Percentiles rank a stretch among this genome's conserved stretches.
These are phyloP conservation scores for Aspergillus hiratsukae DNA, from an alignment of 2,329 filamentous ascomycete genomes.

Conservation along the genomic window DNA sequence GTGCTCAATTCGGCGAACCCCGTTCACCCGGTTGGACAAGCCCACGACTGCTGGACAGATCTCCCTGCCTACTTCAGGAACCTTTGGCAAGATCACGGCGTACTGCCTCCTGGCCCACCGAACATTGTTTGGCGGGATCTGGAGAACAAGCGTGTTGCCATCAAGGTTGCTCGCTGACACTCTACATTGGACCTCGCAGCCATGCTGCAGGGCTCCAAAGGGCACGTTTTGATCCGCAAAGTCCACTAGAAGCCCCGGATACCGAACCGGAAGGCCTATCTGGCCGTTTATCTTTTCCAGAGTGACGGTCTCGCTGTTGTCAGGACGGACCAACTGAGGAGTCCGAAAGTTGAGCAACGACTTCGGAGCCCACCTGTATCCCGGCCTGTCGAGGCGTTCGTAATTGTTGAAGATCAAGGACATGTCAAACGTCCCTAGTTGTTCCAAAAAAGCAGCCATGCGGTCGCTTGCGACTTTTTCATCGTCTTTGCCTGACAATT, in stretches of 20 bases:
- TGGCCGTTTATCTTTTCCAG: not conserved
- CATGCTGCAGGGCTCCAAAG: slow-evolving; percentile 1
- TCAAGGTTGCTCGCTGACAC: not conserved
- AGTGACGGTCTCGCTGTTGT: not conserved
- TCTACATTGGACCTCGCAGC: slow-evolving; percentile 6
- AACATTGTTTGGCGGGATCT: slow-evolving; percentile 7
- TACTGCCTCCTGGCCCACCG: slow-evolving; percentile 6
- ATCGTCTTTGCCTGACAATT: not conserved
- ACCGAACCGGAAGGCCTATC: slow-evolving; percentile 1
- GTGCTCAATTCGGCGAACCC: not conserved
- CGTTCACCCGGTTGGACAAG: not conserved
- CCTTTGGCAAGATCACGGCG: slow-evolving; percentile 6
- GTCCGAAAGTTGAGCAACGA: slow-evolving; percentile 11
- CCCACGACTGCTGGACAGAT: slow-evolving; percentile 2
- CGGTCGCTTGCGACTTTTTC: not conserved
- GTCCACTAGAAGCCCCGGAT: not conserved
- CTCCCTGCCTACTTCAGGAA: not conserved
- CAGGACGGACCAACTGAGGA: not conserved
- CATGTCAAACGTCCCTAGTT: slow-evolving; percentile 2
- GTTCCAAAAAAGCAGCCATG: slow-evolving; percentile 6
- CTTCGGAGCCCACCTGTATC: slow-evolving; percentile 11
- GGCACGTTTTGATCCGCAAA: slow-evolving; percentile 1
- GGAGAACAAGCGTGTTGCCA: slow-evolving; percentile 8
- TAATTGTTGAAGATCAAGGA: slow-evolving; percentile 14
- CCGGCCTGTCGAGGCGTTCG: slow-evolving; percentile 1